Evolutionary conservation across 2,329 filamentous ascomycete species (phyloP).

Genomic region (Paecilomyces formosus): DNA sequence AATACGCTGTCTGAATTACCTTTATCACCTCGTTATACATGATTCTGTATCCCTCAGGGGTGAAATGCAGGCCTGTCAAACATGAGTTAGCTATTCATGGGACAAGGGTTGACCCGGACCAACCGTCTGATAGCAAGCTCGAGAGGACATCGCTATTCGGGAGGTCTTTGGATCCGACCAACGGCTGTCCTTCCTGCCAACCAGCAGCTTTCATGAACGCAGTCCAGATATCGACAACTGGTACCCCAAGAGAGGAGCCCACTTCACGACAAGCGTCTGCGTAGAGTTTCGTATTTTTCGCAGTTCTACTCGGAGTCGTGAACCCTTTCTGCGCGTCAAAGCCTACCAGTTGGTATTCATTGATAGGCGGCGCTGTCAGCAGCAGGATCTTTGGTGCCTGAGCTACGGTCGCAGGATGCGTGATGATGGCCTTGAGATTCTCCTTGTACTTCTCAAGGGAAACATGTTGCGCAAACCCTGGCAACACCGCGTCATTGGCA

Average conservation of each 20-base stretch:
- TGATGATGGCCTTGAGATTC: constrained; percentile 66
- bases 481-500: constrained; percentile 78
- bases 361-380: constrained; percentile 69
- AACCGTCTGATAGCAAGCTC: constrained; percentile 51
- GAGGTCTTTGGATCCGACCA: constrained; percentile 52
- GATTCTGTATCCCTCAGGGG: constrained; percentile 48
- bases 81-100: constrained; percentile 1
- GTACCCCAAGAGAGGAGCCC: constrained; percentile 48
- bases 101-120: constrained; percentile 11
- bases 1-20: constrained; percentile 44
- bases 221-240: constrained; percentile 72
- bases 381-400: constrained; percentile 72
- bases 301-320: constrained; percentile 49
- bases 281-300: constrained; percentile 54
- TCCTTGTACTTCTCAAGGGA: constrained; percentile 65
- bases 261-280: constrained; percentile 59
- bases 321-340: constrained; percentile 44
- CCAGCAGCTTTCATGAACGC: constrained; percentile 62
- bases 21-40: constrained; percentile 48
- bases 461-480: constrained; percentile 65
- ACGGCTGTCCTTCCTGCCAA: constrained; percentile 43
- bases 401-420: constrained; percentile 59
- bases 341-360: constrained; percentile 59
- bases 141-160: constrained; percentile 49
- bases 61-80: constrained; percentile 50